Conservation (phyloP, 768 basidiomycete species). For the Glaciozyma antarctica region DNA sequence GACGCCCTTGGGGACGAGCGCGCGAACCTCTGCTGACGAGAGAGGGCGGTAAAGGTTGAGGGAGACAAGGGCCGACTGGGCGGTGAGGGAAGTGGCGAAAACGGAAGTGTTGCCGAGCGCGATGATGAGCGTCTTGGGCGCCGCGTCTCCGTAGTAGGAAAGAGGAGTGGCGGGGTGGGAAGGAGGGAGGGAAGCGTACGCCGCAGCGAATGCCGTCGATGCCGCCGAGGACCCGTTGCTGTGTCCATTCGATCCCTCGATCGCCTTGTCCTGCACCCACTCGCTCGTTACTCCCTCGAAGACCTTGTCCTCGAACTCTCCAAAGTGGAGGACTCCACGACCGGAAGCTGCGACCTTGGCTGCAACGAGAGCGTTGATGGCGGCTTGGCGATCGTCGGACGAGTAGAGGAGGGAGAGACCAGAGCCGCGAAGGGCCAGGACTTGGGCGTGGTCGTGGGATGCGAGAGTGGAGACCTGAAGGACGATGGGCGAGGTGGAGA, state of each 20-base stretch:
- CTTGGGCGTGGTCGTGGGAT: constrained; percentile 55
- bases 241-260: background rate
- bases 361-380: constrained; percentile 81
- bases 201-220: constrained; percentile 14
- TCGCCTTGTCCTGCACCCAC: background rate
- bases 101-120: constrained; percentile 50
- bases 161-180: constrained; percentile 46
- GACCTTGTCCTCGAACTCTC: constrained; percentile 41
- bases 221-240: constrained; percentile 3
- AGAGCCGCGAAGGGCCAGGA: constrained; percentile 64
- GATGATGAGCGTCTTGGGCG: constrained; percentile 61
- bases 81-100: constrained; percentile 47
- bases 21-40: constrained; percentile 49
- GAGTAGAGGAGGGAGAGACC: constrained; percentile 77
- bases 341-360: constrained; percentile 64
- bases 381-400: constrained; percentile 63
- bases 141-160: constrained; percentile 46
- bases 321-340: constrained; percentile 72
- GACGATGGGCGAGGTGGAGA: constrained; percentile 58
- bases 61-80: constrained; percentile 34
- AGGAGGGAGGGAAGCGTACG: constrained; percentile 42
- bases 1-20: constrained; percentile 53
- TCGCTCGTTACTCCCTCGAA: constrained; percentile 34
- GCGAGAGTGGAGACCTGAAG: constrained; percentile 58
- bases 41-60: constrained; percentile 64